Base-by-base conservation (phyloP, 2,329 filamentous ascomycete species). In the Coleophoma crateriformis region DNA sequence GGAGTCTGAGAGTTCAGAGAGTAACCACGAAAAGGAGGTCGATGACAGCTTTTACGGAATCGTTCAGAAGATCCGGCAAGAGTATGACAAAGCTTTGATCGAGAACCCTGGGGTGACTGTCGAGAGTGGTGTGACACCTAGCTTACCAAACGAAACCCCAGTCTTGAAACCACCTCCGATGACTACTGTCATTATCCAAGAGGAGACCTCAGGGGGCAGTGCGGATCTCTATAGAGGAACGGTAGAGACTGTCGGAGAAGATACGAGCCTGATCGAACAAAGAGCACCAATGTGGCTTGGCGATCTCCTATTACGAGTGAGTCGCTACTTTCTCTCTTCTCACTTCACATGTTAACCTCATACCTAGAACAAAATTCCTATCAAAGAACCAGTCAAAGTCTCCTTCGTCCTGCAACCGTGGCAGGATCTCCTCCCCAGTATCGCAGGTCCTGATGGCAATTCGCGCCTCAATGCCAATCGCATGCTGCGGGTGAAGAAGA, bases 401-500 rank as follows among this genome's bases (percentile, higher is more conserved):
- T 91, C 89, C 3, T 99, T 99, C 63, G 80, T 96, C 14, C 75
- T 99, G 20, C 82, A 94, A 58, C 91, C 94, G 0, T 90, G 81
- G 71, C 78, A 88, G 60, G 85, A 89, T 57, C 71, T 78, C 22
- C 72, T 97, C 47, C 90, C 90, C 1, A 79, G 78, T 48, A 86
- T 96, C 45, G 81, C 86, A 33, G 80, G 83, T 20, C 69, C 82
- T 4, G 90, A 95, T 63, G 86, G 75, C 47, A 95, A 92, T 67
- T 92, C 91, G 57, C 85, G 94, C 20, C 77, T 99, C 46, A 99
- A 97, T 65, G 94, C 94, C 11, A 99, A 97, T 64, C 82, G 92
- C 49, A 97, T 99, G 94, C 76, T 99, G 46, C 82, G 94, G 43
- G 90, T 95, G 3, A 92, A 90, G 71, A 99, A 99, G 74, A 94